Base-by-base conservation (phyloP, 1,139 yeast species). In the Kodamaea suecica region DNA sequence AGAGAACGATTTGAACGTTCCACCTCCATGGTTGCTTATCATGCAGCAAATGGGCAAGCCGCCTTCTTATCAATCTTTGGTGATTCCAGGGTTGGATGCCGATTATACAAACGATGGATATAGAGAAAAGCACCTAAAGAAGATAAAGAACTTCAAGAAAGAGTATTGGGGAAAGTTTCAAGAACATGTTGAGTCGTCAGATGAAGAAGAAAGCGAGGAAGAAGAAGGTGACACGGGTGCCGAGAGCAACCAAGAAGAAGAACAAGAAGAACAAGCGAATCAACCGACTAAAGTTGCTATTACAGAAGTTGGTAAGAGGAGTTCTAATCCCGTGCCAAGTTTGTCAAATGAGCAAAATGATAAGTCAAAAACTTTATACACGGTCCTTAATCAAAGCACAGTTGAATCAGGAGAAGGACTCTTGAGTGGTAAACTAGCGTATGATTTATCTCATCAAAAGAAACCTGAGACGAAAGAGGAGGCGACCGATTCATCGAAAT, bases 11-110 rank as follows among this genome's bases (percentile, higher is more conserved):
- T 39, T 39, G 7, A 50, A 47, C 5, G 70, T 72, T 1, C 71
- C 83, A 1, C 88, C 94, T 1, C 95, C 97, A 0, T 92, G 97
- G 97, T 70, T 84, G 15, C 57, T 71, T 4, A 73, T 76, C 29
- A 83, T 90, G 88, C 72, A 71, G 36, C 70, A 76, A 37, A 52
- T 76, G 15, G 97, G 97, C 0, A 80, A 85, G 23, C 97, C 98
- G 0, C 96, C 96, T 0, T 72, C 90, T 11, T 92, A 88, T 55
- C 79, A 80, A 3, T 70, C 77, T 23, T 62, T 86, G 53, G 59
- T 69, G 21, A 74, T 86, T 5, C 87, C 76, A 1, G 76, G 76
- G 0, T 73, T 47, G 68, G 84, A 43, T 59, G 47, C 49, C 2
- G 59, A 58, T 25, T 70, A 70, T 43, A 48, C 55, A 6, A 70